phyloP scores from a whole-genome alignment of 208 protist genomes.

The Wallacemonas rigidus region DNA sequence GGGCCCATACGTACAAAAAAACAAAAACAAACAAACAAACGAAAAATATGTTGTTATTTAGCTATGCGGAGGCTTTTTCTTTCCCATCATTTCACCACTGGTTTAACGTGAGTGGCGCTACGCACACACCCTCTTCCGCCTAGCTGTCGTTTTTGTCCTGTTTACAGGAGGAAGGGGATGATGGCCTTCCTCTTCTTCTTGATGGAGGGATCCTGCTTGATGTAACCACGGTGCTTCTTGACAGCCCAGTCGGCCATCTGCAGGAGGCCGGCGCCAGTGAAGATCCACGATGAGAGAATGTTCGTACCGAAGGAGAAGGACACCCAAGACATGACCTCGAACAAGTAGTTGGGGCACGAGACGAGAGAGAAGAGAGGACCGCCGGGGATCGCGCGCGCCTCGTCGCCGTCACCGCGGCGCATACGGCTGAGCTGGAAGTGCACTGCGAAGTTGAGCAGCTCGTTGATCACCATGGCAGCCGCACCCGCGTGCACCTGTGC shows the following conservation, averaged over 20 bases:
- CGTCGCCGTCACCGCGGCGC: constrained; percentile 70
- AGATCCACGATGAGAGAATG: constrained; percentile 78
- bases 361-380: constrained; percentile 90
- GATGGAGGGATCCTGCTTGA: constrained; percentile 73
- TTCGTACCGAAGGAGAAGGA: constrained; percentile 90
- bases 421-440: constrained; percentile 91
- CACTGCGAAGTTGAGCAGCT: constrained; percentile 91
- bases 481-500: constrained; percentile 51
- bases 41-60: too few relatives aligned
- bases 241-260: constrained; percentile 90
- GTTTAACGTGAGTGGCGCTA: too few relatives aligned
- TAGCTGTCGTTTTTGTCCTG: constrained; percentile 9
- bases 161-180: constrained; percentile 87
- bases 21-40: too few relatives aligned
- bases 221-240: constrained; percentile 85
- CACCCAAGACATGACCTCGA: constrained; percentile 94
- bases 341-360: constrained; percentile 96
- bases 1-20: too few relatives aligned
- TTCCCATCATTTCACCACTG: neutral
- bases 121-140: neutral
- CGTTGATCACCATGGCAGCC: constrained; percentile 65
- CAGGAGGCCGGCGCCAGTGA: constrained; percentile 74
- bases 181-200: constrained; percentile 80
- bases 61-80: neutral
- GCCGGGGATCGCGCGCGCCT: constrained; percentile 76